phyloP scores from a whole-genome alignment of 2,329 filamentous ascomycete species.

The Dothiorella sarmentorum region DNA sequence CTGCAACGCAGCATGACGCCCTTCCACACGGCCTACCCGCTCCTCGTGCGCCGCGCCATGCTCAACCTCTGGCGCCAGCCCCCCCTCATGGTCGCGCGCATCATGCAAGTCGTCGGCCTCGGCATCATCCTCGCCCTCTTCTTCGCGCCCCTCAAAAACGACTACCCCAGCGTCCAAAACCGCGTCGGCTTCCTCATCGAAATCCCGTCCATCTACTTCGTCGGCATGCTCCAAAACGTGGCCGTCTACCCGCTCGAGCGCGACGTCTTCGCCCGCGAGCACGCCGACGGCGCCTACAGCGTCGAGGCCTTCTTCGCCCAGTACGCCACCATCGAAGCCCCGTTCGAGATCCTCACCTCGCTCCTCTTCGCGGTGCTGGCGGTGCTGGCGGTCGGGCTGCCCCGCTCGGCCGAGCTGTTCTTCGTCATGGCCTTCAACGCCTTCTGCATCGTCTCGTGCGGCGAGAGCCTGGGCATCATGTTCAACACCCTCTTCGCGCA shows the following conservation, averaged over 20 bases:
- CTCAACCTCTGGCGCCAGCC: constrained; percentile 55
- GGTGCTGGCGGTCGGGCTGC: constrained; percentile 63
- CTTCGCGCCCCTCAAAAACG: constrained; percentile 66
- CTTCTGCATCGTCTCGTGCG: constrained; percentile 70
- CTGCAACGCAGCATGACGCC: constrained; percentile 62
- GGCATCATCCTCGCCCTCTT: constrained; percentile 42
- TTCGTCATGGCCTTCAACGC: constrained; percentile 66
- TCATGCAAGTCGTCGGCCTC: constrained; percentile 39
- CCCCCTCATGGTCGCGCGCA: constrained; percentile 33
- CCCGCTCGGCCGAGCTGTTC: constrained; percentile 61
- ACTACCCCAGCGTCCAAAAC: constrained; percentile 69
- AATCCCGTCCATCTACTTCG: constrained; percentile 67
- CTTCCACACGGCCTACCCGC: constrained; percentile 61
- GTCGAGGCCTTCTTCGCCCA: constrained; percentile 68
- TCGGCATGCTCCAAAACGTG: constrained; percentile 77
- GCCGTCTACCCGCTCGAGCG: constrained; percentile 69
- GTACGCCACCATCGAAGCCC: constrained; percentile 68
- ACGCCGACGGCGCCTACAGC: constrained; percentile 69
- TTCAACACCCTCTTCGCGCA: constrained; percentile 75
- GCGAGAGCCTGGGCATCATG: constrained; percentile 73
- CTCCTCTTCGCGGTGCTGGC: constrained; percentile 64
- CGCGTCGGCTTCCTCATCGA: constrained; percentile 72
- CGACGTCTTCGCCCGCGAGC: constrained; percentile 74
- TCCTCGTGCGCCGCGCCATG: constrained; percentile 63
- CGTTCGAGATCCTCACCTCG: constrained; percentile 65